Evolutionary conservation across 306 rosid genomes (phyloP).

Genomic region (Prunus campanulata): DNA sequence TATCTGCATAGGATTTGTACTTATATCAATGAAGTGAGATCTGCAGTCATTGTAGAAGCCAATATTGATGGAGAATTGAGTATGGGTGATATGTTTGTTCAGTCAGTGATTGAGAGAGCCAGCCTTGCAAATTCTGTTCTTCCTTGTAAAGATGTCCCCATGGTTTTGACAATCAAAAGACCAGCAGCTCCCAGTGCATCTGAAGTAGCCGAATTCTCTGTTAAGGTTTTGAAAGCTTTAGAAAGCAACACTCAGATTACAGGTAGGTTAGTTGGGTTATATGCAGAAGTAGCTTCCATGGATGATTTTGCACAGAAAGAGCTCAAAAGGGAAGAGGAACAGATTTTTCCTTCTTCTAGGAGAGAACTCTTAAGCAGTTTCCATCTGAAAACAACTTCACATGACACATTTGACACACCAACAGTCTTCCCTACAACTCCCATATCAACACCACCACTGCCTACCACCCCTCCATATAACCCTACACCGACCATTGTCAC

Average conservation of each 20-base stretch:
- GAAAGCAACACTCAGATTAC: slow-evolving; percentile 33
- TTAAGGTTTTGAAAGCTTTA: slow-evolving; percentile 40
- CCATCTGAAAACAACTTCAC: slow-evolving; percentile 37
- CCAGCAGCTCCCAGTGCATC: slow-evolving; percentile 31
- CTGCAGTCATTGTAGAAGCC: slow-evolving; percentile 51
- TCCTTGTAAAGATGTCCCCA: slow-evolving; percentile 50
- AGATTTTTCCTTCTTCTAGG: slow-evolving; percentile 32
- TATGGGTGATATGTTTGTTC: slow-evolving; percentile 41
- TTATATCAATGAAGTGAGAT: slow-evolving; percentile 39
- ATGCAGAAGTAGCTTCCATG: slow-evolving; percentile 38
- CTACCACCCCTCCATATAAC: slow-evolving; percentile 44
- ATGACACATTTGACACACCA: slow-evolving; percentile 42
- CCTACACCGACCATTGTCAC: slow-evolving; percentile 65
- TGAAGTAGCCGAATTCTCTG: slow-evolving; percentile 40
- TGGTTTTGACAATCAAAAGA: slow-evolving; percentile 45
- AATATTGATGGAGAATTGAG: slow-evolving; percentile 34
- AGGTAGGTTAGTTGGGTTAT: slow-evolving; percentile 44
- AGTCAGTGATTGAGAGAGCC: slow-evolving; percentile 34
- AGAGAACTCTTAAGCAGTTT: slow-evolving; percentile 37
- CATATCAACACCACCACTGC: slow-evolving; percentile 28
- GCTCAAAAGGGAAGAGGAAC: slow-evolving; percentile 45
- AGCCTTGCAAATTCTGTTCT: slow-evolving; percentile 39
- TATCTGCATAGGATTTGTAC: slow-evolving; percentile 34
- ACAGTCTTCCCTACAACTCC: slow-evolving; percentile 61
- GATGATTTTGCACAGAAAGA: slow-evolving; percentile 46